These are phyloP conservation scores for Alternaria atra DNA, from an alignment of 2,329 filamentous ascomycete species.

Conservation along the genomic window DNA sequence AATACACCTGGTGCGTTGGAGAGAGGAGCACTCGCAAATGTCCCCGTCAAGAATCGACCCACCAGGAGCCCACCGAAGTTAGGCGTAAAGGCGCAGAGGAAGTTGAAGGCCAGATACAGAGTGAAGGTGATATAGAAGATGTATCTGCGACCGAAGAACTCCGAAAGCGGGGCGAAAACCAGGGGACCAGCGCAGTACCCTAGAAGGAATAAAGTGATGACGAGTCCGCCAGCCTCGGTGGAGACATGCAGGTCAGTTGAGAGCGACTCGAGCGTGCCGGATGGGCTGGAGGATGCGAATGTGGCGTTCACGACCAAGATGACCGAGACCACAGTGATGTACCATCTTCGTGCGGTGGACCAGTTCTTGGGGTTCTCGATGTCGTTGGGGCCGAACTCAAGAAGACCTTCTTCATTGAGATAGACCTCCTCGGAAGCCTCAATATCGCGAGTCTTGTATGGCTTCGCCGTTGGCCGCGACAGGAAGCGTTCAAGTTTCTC, in stretches of 20 bases:
- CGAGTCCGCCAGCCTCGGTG: background rate
- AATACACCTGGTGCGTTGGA: background rate
- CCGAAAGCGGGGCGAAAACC: background rate
- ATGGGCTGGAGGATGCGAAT: background rate
- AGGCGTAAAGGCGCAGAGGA: background rate
- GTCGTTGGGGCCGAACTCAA: background rate
- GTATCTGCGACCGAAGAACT: background rate
- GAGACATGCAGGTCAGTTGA: background rate
- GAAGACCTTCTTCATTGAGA: background rate
- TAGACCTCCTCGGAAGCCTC: background rate
- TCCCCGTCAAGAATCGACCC: background rate
- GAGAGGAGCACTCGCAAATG: background rate
- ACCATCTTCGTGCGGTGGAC: constrained; percentile 3
- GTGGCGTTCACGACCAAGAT: background rate
- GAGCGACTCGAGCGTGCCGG: background rate
- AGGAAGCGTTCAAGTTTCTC: background rate
- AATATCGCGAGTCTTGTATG: background rate
- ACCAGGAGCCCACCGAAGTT: constrained; percentile 2
- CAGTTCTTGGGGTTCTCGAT: background rate
- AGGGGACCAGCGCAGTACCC: background rate
- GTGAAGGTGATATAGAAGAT: constrained; percentile 1
- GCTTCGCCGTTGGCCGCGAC: constrained; percentile 1
- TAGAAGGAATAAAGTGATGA: background rate
- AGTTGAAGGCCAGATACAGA: background rate
- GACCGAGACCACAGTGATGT: constrained; percentile 3